A percentile compares a stretch with the other conserved stretches of the same genome.
phyloP scores from a whole-genome alignment of 495 filamentous ascomycete species.

The Parathielavia appendiculata region DNA sequence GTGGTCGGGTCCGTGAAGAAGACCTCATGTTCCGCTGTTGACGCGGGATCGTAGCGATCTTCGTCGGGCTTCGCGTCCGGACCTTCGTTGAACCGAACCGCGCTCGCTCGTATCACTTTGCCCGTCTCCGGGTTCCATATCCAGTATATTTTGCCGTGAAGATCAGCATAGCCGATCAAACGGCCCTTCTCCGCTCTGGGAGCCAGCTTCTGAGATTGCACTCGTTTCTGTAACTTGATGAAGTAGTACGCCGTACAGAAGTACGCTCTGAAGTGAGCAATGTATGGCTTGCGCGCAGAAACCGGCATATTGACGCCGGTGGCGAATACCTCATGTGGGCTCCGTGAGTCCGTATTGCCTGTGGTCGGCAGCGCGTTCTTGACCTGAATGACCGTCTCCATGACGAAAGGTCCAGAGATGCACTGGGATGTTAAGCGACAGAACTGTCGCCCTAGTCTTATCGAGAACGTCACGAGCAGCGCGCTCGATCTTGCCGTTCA shows the following conservation, averaged over 20 bases:
- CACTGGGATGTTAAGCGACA: background rate
- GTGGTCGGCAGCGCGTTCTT: background rate
- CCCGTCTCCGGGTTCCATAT: background rate
- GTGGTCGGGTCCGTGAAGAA: background rate
- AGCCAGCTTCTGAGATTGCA: background rate
- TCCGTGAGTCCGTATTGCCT: background rate
- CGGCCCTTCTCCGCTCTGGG: background rate
- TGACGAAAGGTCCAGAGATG: background rate
- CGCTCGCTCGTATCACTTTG: background rate
- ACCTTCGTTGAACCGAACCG: constrained; percentile 1
- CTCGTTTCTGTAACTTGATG: background rate
- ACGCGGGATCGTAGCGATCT: background rate
- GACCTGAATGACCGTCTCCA: background rate
- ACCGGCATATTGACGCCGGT: background rate
- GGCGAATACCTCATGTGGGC: background rate
- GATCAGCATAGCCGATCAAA: background rate
- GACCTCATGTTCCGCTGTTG: background rate
- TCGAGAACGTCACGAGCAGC: background rate
- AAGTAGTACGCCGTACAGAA: background rate
- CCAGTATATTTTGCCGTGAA: constrained; percentile 3
- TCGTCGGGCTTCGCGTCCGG: background rate
- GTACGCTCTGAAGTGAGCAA: background rate
- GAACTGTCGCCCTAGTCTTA: background rate
- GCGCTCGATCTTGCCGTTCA: background rate
- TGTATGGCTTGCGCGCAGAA: background rate